These are phyloP conservation scores for Pestalotiopsis sp. DNA, from an alignment of 2,329 filamentous ascomycete species.

Conservation along the genomic window DNA sequence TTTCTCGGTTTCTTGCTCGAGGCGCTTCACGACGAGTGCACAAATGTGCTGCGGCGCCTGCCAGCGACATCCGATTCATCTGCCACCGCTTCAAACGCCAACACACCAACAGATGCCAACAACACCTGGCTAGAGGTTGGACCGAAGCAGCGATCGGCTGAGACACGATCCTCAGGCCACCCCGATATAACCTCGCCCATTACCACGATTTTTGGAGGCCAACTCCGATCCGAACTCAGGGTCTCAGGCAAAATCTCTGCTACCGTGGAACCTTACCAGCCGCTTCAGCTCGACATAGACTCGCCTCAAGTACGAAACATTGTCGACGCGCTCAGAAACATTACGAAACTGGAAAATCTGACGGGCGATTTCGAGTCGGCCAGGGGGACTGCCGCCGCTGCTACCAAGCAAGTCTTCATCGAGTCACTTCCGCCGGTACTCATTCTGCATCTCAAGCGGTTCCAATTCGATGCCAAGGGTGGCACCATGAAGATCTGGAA, in stretches of 20 bases:
- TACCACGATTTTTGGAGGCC: slow-evolving; percentile 92
- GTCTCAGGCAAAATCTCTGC: slow-evolving; percentile 91
- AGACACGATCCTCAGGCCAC: slow-evolving; percentile 83
- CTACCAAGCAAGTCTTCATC: slow-evolving; percentile 94
- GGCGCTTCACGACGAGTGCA: slow-evolving; percentile 90
- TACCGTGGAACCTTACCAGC: slow-evolving; percentile 91
- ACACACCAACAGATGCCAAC: slow-evolving; percentile 44
- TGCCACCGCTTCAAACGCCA: slow-evolving; percentile 34
- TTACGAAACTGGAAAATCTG: slow-evolving; percentile 83
- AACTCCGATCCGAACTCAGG: slow-evolving; percentile 85
- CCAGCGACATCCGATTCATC: slow-evolving; percentile 33
- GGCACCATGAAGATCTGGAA: slow-evolving; percentile 99
- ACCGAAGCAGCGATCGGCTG: slow-evolving; percentile 82
- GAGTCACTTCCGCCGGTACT: slow-evolving; percentile 89
- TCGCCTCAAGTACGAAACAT: slow-evolving; percentile 87
- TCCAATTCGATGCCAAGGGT: slow-evolving; percentile 88
- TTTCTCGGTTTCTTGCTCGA: slow-evolving; percentile 93
- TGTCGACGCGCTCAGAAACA: slow-evolving; percentile 81
- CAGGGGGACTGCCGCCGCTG: slow-evolving; percentile 74
- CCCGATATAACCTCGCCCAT: slow-evolving; percentile 77
- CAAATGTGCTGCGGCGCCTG: slow-evolving; percentile 68
- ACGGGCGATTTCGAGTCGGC: slow-evolving; percentile 83
- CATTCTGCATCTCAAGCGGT: slow-evolving; percentile 94
- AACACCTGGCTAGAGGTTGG: slow-evolving; percentile 95
- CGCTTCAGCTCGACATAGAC: slow-evolving; percentile 92